Evolutionary conservation across 2,329 filamentous ascomycete species (phyloP), one percentile per base, ranked within the genome.

Genomic region (Fusarium floridanum): DNA sequence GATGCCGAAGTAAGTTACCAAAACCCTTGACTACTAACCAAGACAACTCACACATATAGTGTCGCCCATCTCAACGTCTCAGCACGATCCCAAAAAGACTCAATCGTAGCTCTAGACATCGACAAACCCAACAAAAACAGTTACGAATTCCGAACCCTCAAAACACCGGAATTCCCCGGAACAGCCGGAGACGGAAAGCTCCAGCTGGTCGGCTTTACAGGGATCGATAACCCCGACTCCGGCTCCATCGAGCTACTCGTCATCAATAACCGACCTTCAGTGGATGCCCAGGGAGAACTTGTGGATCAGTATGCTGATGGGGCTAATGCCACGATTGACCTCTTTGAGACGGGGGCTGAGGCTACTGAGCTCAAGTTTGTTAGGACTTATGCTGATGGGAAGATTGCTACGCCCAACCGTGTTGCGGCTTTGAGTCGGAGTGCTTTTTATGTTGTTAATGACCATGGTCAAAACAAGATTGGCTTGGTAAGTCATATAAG

Each of bases 41-140:
- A 20, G 4, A 6, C 12, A 10, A n/a, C 22, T 66, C 3, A 48
- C 32, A 24, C 39, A 1, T 0, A 17, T 17, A 79, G 77, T 37
- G 48, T 73, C 17, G 77, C 36, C 0, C 29, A 45, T 11, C 68
- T 80, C 7, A 82, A 83, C 53, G 34, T 75, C 16, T 77, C 78
- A 0, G 81, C 72, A 0, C 80, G 80, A 3, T 81, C 82, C 1
- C 67, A 73, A 4, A 71, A 67, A 17, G 83, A 84, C 65, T 78
- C 80, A 5, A 62, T 84, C 17, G 65, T 83, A 4, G 79, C 74
- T 4, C 24, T 84, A 11, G 75, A 84, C 22, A 75, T 84, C 17
- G 82, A 84, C 60, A 78, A 76, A 37, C 78, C 78, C 2, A 22
- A 39, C 14, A 74, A 64, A 1, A 37, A 64, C 1, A 67, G 72